Percentiles rank a stretch among this genome's conserved stretches.
Evolutionary conservation across 768 basidiomycete species (phyloP).

Genomic region (Trametes cingulata): DNA sequence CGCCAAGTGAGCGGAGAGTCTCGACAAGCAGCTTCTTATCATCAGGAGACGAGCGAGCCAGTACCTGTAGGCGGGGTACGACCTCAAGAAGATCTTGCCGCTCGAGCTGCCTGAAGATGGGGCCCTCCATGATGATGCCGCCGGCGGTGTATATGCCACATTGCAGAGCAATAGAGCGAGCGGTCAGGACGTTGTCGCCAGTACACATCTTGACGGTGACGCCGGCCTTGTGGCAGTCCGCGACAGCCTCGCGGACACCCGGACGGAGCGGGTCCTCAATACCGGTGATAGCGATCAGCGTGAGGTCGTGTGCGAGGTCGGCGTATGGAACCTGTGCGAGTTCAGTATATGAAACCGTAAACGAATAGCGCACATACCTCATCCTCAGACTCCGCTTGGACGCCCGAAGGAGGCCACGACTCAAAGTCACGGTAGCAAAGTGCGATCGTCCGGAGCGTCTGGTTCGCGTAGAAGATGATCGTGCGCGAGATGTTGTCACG

Average conservation of each 20-base stretch:
- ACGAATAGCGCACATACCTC: constrained; percentile 46
- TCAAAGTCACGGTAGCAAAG: constrained; percentile 89
- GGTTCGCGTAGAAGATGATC: constrained; percentile 98
- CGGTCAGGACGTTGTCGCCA: constrained; percentile 94
- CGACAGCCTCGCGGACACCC: constrained; percentile 88
- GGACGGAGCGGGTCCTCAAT: constrained; percentile 95
- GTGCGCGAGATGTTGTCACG: constrained; percentile 86
- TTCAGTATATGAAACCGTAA: background rate
- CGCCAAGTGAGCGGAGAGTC: constrained; percentile 81
- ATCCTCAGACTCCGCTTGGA: constrained; percentile 41
- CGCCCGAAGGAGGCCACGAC: constrained; percentile 75
- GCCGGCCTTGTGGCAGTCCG: constrained; percentile 84
- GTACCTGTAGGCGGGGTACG: constrained; percentile 90
- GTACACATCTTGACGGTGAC: constrained; percentile 98
- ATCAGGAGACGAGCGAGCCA: constrained; percentile 95
- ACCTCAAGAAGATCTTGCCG: constrained; percentile 74
- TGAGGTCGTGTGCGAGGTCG: constrained; percentile 68
- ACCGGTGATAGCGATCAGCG: constrained; percentile 86
- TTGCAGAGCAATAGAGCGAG: constrained; percentile 93
- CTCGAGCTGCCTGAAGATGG: constrained; percentile 80
- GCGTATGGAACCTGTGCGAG: constrained; percentile 61
- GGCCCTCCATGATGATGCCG: constrained; percentile 98
- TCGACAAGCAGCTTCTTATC: constrained; percentile 95
- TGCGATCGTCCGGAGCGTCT: constrained; percentile 91
- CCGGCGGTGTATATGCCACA: constrained; percentile 94